Evolutionary conservation across 1,284 basidiomycete genomes (phyloP), one percentile per base, ranked within the genome.

Genomic region (Somion occarium): DNA sequence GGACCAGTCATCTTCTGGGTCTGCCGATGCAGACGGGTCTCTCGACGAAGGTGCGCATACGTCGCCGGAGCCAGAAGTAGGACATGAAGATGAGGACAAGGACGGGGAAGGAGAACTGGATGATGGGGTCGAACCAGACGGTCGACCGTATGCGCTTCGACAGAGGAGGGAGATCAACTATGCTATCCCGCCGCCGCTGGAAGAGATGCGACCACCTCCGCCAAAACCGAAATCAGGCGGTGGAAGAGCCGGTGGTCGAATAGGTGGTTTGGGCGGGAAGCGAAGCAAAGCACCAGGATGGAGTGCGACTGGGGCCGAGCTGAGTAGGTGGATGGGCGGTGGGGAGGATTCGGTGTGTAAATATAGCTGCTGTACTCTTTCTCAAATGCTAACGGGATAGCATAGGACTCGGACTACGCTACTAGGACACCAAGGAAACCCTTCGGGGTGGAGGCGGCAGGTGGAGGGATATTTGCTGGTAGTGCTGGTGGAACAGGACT

Each of bases 321-420:
- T 90, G 27, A 82, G 85, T 44, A 73, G 78, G 51, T 85, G 83
- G 78, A 85, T 91, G 79, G 85, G 86, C 11, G 78, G 85, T 63
- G 81, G 74, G 1, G 83, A 87, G 58, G 88, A 91, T 62, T 89
- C 87, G 19, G 82, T 86, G 53, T 44, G 79, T 69, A 18, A 22
- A 38, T 37, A 39, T 51, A 24, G 37, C 54, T 44, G n/a, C 3
- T 38, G 37, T 4, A 20, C 39, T 34, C 30, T 13, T 42, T 49
- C 20, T 44, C 26, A 54, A 34, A 43, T 23, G 44, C 45, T 52
- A 22, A 38, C 38, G 5, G 38, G 55, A 9, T 25, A 15, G 11
- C n/a, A n/a, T 47, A 85, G 82, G 88, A 89, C 60, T 91, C 87
- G 5, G 88, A 90, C 59, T 73, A 79, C 55, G 75, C 76, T 3